A percentile compares a stretch with the other conserved stretches of the same genome.
Evolutionary conservation across 1,284 basidiomycete species (phyloP).

Genomic region (Moesziomyces parantarcticus): DNA sequence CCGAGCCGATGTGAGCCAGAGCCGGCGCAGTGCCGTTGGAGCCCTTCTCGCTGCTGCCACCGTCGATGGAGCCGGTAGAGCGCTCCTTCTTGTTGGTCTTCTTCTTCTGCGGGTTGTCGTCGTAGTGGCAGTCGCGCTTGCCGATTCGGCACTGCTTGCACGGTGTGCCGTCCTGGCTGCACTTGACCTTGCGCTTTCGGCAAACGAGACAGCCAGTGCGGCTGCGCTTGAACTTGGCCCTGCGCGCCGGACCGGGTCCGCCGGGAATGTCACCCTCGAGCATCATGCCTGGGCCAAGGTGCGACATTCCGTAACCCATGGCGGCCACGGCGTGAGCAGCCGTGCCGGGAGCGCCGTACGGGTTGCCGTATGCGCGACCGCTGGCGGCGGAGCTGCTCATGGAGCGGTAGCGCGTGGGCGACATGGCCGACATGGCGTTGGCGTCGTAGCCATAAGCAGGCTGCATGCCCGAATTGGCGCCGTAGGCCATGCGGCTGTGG

Average conservation of each 20-base stretch:
- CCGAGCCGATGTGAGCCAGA: slow-evolving; percentile 21
- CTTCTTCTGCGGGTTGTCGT: slow-evolving; percentile 57
- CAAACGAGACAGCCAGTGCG: slow-evolving; percentile 62
- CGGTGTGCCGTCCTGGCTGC: slow-evolving; percentile 59
- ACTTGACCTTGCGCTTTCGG: slow-evolving; percentile 64
- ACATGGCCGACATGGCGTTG: slow-evolving; percentile 41
- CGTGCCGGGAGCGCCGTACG: slow-evolving; percentile 40
- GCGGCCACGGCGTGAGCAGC: slow-evolving; percentile 41
- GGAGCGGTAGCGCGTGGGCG: slow-evolving; percentile 47
- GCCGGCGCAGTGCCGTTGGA: slow-evolving; percentile 28
- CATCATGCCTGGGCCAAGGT: slow-evolving; percentile 45
- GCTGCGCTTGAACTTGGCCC: slow-evolving; percentile 60
- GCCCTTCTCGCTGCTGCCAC: slow-evolving; percentile 38
- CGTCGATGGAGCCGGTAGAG: slow-evolving; percentile 33
- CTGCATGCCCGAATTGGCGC: slow-evolving; percentile 31
- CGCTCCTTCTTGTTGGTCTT: slow-evolving; percentile 48
- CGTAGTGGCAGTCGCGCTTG: slow-evolving; percentile 63
- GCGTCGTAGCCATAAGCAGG: slow-evolving; percentile 41
- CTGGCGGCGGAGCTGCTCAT: slow-evolving; percentile 51
- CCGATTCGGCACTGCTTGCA: slow-evolving; percentile 63
- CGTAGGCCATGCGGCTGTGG: slow-evolving; percentile 45
- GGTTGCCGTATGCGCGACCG: slow-evolving; percentile 43
- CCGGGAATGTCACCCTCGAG: slow-evolving; percentile 42
- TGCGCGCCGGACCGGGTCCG: slow-evolving; percentile 50
- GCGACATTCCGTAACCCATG: slow-evolving; percentile 51